Conservation (phyloP, 257 asterid species). For the Solanum tarapatanum region DNA sequence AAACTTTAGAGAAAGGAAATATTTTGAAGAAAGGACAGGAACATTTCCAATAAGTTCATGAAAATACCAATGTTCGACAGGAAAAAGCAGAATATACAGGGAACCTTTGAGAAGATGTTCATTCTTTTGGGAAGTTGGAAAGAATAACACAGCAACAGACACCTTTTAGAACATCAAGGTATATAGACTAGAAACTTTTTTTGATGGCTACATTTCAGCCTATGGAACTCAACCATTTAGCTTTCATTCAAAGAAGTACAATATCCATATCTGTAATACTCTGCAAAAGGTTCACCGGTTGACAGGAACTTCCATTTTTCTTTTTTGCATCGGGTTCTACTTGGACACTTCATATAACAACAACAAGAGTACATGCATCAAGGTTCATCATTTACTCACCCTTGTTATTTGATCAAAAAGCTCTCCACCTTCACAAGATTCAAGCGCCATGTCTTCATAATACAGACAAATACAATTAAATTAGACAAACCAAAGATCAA, state of each 20-base stretch:
- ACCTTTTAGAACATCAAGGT: background rate
- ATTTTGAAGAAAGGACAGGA: background rate
- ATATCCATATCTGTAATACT: background rate
- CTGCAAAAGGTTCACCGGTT: background rate
- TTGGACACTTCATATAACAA: background rate
- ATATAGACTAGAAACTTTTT: background rate
- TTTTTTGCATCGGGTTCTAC: background rate
- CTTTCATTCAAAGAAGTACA: background rate
- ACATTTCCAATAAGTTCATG: background rate
- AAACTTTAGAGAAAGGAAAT: background rate
- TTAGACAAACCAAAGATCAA: background rate
- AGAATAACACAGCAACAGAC: background rate
- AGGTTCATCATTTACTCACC: constrained; percentile 32
- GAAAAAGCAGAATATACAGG: background rate
- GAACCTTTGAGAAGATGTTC: background rate
- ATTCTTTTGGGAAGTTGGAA: background rate
- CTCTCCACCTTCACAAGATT: constrained; percentile 98
- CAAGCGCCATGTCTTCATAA: constrained; percentile 93
- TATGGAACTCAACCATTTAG: background rate
- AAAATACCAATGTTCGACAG: background rate
- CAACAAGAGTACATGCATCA: background rate
- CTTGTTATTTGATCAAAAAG: constrained; percentile 94
- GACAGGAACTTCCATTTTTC: background rate
- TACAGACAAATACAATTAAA: constrained; percentile 12
- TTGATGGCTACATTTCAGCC: background rate